A percentile compares a stretch with the other conserved stretches of the same genome.
Conservation (phyloP, 2,329 filamentous ascomycete genomes). For the Triangularia verruculosa region DNA sequence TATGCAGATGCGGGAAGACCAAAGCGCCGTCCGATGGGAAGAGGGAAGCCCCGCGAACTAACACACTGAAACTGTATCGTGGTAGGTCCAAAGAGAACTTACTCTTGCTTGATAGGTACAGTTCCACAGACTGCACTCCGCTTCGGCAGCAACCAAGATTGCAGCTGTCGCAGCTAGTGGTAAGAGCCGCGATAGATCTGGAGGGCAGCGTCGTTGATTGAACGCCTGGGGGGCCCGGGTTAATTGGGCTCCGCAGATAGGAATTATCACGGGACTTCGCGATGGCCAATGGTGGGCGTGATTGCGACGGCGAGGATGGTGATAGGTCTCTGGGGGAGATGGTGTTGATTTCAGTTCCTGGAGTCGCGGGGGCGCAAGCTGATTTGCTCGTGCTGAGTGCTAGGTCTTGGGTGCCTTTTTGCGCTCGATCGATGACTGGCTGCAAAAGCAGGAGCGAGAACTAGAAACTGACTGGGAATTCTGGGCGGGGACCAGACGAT, state of each 20-base stretch:
- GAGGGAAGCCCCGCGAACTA: conserved; percentile 16
- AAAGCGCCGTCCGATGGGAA: conserved; percentile 20
- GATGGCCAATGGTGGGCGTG: conserved; percentile 47
- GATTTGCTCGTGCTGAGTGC: conserved; percentile 44
- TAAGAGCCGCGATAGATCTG: conserved; percentile 17
- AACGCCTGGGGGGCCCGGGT: conserved; percentile 30
- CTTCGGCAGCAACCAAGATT: conserved; percentile 12
- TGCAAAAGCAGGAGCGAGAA: conserved; percentile 22
- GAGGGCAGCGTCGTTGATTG: conserved; percentile 32
- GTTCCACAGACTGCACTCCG: conserved; percentile 7
- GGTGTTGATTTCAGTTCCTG: conserved; percentile 33
- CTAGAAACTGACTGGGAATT: conserved; percentile 17
- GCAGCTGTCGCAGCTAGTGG: conserved; percentile 12
- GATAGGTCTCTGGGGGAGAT: conserved; percentile 48
- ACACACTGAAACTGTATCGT: conserved; percentile 8
- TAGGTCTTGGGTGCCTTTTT: conserved; percentile 22
- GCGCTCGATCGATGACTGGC: conserved; percentile 33
- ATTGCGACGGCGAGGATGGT: conserved; percentile 43
- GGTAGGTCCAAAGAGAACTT: conserved; percentile 21
- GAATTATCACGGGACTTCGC: conserved; percentile 51
- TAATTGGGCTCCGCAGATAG: conserved; percentile 43
- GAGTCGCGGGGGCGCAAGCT: conserved; percentile 44
- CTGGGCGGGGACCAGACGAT: conserved; percentile 22
- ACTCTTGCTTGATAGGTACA: conserved; percentile 17
- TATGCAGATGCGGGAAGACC: conserved; percentile 24